Evolutionary conservation across 352 stramenopile species (phyloP).

Genomic region (Pythium apleroticum): DNA sequence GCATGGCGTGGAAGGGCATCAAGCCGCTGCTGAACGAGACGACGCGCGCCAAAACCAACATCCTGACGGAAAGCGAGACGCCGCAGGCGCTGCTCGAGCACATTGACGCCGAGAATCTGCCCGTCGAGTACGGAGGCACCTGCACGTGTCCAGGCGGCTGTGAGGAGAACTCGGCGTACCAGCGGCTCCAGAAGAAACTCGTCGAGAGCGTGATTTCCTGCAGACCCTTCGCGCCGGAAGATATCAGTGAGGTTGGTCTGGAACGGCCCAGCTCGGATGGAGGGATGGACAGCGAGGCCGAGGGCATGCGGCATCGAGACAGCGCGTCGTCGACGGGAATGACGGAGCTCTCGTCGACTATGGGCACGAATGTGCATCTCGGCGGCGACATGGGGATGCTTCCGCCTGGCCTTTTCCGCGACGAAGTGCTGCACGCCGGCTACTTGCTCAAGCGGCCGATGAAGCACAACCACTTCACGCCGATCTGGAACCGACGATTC

Average conservation of each 20-base stretch:
- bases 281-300: constrained; percentile 8
- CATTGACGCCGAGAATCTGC: constrained; percentile 67
- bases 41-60: constrained; percentile 87
- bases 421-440: constrained; percentile 68
- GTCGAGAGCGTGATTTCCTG: constrained; percentile 53
- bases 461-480: constrained; percentile 72
- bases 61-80: constrained; percentile 72
- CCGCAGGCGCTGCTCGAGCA: constrained; percentile 45
- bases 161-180: constrained; percentile 64
- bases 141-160: constrained; percentile 69
- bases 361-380: not conserved
- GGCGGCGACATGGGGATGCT: constrained; percentile 5
- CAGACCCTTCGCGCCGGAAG: constrained; percentile 46
- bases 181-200: constrained; percentile 50
- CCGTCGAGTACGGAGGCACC: constrained; percentile 66
- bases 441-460: constrained; percentile 88
- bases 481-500: constrained; percentile 74
- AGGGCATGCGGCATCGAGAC: constrained; percentile 15
- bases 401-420: constrained; percentile 39
- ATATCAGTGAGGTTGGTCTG: constrained; percentile 15
- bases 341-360: constrained; percentile 2
- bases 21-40: constrained; percentile 86
- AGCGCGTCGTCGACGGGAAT: constrained; percentile 21
- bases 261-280: not conserved
- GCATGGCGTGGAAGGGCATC: constrained; percentile 90